Conservation (phyloP, 2,329 filamentous ascomycete species). For the Paracorniculantispora psalliotae region DNA sequence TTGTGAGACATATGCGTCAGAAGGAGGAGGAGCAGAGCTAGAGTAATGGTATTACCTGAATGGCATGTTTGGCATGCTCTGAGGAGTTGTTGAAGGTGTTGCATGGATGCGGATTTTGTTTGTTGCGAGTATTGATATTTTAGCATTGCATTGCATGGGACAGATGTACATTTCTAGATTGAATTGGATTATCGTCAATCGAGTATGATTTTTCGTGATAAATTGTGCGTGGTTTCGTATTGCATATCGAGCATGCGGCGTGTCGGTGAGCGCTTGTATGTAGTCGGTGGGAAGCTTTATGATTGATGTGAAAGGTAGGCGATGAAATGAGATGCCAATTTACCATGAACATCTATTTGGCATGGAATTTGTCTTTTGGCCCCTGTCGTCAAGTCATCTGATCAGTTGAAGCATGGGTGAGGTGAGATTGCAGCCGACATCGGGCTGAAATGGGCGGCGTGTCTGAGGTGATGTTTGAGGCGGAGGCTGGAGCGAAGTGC, state of each 20-base stretch:
- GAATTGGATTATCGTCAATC: not conserved
- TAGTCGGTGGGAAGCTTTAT: too few species aligned
- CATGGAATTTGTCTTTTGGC: not conserved
- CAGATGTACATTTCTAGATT: not conserved
- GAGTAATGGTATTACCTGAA: not conserved
- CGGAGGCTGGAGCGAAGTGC: not conserved
- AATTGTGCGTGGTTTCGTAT: too few species aligned
- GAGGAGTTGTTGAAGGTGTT: not conserved
- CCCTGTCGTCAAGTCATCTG: not conserved
- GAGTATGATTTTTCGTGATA: too few species aligned
- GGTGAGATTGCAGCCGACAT: not conserved
- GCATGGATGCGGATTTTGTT: not conserved
- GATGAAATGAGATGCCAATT: too few species aligned
- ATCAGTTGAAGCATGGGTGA: not conserved
- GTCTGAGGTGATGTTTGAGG: not conserved
- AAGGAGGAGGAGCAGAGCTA: constrained; percentile 53
- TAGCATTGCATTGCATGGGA: constrained; percentile 9
- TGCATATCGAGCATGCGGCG: too few species aligned
- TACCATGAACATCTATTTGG: not conserved
- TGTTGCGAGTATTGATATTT: not conserved
- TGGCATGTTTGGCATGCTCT: too few species aligned
- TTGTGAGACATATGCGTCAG: constrained; percentile 90
- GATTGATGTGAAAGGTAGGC: too few species aligned
- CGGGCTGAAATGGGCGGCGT: not conserved
- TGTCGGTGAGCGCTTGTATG: too few species aligned